phyloP scores from a whole-genome alignment of 352 stramenopile genomes.

The Peronosclerospora sorghi region DNA sequence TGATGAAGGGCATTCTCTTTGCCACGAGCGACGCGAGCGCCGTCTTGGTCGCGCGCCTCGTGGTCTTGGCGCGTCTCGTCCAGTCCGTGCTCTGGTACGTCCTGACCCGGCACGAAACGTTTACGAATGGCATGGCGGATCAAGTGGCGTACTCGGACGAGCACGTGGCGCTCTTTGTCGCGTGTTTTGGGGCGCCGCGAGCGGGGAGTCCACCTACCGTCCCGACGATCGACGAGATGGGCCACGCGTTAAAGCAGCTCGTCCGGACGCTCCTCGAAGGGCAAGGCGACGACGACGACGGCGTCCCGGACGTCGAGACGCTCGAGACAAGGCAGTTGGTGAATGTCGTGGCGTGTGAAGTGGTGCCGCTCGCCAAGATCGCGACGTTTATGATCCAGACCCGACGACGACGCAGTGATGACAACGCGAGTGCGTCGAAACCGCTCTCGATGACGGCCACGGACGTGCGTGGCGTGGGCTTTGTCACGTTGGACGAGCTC shows the following conservation, averaged over 20 bases:
- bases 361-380: conserved; percentile 58
- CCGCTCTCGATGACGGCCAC: conserved; percentile 46
- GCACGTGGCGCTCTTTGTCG: conserved; percentile 39
- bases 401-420: conserved; percentile 6
- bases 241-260: conserved; percentile 1
- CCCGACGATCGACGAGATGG: conserved; percentile 1
- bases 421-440: conserved; percentile 24
- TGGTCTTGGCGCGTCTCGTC: conserved; percentile 58
- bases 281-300: too few species aligned
- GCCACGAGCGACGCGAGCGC: conserved; percentile 44
- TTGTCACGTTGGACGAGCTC: conserved; percentile 28
- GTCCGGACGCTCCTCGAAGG: too few species aligned
- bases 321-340: conserved; percentile 36
- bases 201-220: too few species aligned
- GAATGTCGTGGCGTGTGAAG: conserved; percentile 66
- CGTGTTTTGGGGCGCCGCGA: conserved; percentile 28
- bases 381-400: conserved; percentile 52
- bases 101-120: conserved; percentile 46
- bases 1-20: conserved; percentile 62
- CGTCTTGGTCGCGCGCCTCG: conserved; percentile 45
- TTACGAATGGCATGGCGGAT: conserved; percentile 49
- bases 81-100: conserved; percentile 72
- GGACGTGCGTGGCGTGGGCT: conserved; percentile 35
- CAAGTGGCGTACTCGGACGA: conserved; percentile 41
- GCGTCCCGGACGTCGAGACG: too few species aligned